A percentile compares a stretch with the other conserved stretches of the same genome.
Evolutionary conservation across 2,329 filamentous ascomycete species (phyloP).

Genomic region (Cercospora janseana): DNA sequence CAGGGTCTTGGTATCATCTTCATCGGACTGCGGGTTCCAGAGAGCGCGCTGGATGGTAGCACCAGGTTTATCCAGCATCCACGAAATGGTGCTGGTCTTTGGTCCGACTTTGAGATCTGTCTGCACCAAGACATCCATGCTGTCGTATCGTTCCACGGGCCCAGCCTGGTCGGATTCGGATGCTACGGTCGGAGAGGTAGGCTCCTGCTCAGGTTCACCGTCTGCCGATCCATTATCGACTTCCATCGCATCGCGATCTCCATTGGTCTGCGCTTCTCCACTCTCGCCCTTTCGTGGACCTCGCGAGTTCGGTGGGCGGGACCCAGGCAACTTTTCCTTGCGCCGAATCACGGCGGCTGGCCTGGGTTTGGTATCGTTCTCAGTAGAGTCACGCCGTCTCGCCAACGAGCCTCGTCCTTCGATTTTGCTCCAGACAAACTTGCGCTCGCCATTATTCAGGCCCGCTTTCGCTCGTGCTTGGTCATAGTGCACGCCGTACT

Average conservation of each 20-base stretch:
- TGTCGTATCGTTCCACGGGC: constrained; percentile 35
- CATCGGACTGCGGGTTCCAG: constrained; percentile 33
- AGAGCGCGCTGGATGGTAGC: constrained; percentile 31
- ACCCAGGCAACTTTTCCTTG: constrained; percentile 20
- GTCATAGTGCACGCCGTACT: constrained; percentile 59
- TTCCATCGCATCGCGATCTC: constrained; percentile 47
- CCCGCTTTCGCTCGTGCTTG: constrained; percentile 32
- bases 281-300: constrained; percentile 36
- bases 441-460: constrained; percentile 25
- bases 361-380: constrained; percentile 19
- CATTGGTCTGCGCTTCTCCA: constrained; percentile 40
- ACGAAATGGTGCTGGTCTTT: constrained; percentile 38
- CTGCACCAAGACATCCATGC: constrained; percentile 37
- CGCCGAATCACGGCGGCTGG: constrained; percentile 18
- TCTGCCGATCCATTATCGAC: constrained; percentile 37
- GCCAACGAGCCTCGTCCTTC: constrained; percentile 28
- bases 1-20: constrained; percentile 29
- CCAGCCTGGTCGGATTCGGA: constrained; percentile 31
- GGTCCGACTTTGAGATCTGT: constrained; percentile 36
- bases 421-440: constrained; percentile 30
- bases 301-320: constrained; percentile 34
- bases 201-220: constrained; percentile 31
- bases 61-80: constrained; percentile 35
- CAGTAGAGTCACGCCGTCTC: constrained; percentile 19
- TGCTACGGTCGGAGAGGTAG: constrained; percentile 28